Evolutionary conservation across 257 asterid species (phyloP).

Genomic region (Forsythia suspensa): DNA sequence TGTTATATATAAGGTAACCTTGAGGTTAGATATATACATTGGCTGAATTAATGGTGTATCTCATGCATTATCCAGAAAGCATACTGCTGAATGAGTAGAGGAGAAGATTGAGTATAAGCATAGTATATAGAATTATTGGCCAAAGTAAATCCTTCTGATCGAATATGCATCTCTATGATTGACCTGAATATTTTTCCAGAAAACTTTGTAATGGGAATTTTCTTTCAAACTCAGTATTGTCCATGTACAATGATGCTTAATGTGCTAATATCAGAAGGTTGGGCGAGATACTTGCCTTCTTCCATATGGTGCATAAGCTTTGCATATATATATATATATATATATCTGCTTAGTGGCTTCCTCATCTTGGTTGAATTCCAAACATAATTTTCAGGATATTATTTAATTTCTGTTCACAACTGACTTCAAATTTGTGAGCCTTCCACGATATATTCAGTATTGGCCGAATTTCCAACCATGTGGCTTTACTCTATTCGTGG

Average conservation of each 20-base stretch:
- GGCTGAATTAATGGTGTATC: background rate
- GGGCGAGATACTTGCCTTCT: background rate
- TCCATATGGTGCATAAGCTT: background rate
- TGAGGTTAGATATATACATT: background rate
- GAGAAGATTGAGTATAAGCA: background rate
- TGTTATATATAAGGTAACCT: background rate
- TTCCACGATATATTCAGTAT: background rate
- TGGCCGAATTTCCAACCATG: background rate
- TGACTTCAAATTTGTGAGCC: background rate
- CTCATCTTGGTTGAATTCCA: background rate
- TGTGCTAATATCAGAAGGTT: background rate
- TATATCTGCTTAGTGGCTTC: background rate
- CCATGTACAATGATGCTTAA: background rate
- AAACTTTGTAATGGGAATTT: background rate
- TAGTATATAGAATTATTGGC: background rate
- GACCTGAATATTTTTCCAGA: background rate
- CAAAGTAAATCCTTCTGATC: background rate
- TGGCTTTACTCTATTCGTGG: background rate
- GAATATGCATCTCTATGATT: background rate
- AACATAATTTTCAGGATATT: background rate
- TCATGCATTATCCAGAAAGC: background rate
- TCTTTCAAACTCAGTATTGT: background rate
- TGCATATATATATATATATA: background rate
- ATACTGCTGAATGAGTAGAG: background rate
- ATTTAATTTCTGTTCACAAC: background rate